These are phyloP conservation scores for Xylariaceae sp. DNA, from an alignment of 2,329 filamentous ascomycete genomes.

Conservation along the genomic window DNA sequence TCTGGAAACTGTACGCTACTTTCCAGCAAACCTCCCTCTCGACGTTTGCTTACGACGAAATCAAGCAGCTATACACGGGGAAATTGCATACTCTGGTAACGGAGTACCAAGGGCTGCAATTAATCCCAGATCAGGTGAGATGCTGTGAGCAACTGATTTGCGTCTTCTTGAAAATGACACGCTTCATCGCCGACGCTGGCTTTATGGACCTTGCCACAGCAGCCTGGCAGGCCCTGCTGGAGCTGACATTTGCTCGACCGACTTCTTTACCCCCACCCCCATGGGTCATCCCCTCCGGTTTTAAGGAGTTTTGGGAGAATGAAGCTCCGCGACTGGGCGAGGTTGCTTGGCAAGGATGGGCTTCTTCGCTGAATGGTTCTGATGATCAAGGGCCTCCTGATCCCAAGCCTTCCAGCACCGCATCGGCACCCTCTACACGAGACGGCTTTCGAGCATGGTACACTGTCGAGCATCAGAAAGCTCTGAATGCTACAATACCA, in stretches of 20 bases:
- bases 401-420: slow-evolving; percentile 24
- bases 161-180: slow-evolving; percentile 69
- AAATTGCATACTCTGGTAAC: slow-evolving; percentile 46
- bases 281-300: slow-evolving; percentile 35
- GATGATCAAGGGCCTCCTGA: slow-evolving; percentile 41
- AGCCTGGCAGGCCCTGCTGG: slow-evolving; percentile 78
- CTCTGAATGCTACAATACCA: slow-evolving; percentile 52
- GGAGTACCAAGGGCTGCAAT: slow-evolving; percentile 9
- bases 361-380: slow-evolving; percentile 39
- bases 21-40: slow-evolving; percentile 66
- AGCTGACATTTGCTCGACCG: slow-evolving; percentile 64
- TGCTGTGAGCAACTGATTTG: slow-evolving; percentile 54
- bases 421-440: slow-evolving; percentile 28
- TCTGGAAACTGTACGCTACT: slow-evolving; percentile 74
- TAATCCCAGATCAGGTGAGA: slow-evolving; percentile 4
- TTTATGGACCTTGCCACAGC: slow-evolving; percentile 73
- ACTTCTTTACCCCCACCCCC: slow-evolving; percentile 24
- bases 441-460: slow-evolving; percentile 52
- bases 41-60: slow-evolving; percentile 63
- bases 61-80: slow-evolving; percentile 55
- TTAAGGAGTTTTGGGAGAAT: slow-evolving; percentile 82
- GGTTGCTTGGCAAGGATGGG: slow-evolving; percentile 66
- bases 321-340: slow-evolving; percentile 80
- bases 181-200: slow-evolving; percentile 71
- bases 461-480: slow-evolving; percentile 49